Percentiles rank a stretch among this genome's conserved stretches.
phyloP scores from a whole-genome alignment of 345 rosid genomes.

The Hibiscus trionum region DNA sequence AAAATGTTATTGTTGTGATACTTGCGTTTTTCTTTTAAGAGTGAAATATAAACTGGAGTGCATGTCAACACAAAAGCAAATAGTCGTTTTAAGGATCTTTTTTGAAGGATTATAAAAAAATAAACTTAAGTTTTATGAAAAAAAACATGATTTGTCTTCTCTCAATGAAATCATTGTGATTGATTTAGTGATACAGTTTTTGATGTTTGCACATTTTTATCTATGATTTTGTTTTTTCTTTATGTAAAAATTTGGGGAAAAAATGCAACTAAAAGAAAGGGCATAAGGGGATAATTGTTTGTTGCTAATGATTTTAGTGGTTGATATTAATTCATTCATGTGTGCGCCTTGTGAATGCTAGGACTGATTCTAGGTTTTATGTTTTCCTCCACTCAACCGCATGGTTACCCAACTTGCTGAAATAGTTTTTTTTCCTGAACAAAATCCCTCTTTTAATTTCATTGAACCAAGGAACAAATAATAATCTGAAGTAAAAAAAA shows the following conservation, averaged over 20 bases:
- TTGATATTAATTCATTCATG: neutral
- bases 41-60: neutral
- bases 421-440: neutral
- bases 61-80: neutral
- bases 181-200: neutral
- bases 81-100: neutral
- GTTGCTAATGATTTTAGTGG: neutral
- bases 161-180: neutral
- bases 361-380: neutral
- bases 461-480: constrained; percentile 4
- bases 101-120: neutral
- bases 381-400: neutral
- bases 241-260: neutral
- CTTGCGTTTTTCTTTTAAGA: neutral
- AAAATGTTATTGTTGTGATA: neutral
- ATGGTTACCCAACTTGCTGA: neutral
- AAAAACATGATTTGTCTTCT: neutral
- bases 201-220: neutral
- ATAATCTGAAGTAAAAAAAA: neutral
- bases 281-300: no score
- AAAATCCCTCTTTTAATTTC: neutral
- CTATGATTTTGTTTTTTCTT: neutral
- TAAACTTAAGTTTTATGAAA: neutral
- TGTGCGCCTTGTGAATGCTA: neutral
- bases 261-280: neutral